Base-by-base conservation (phyloP, 1,139 yeast genomes). In the Scheffersomyces stambukii region DNA sequence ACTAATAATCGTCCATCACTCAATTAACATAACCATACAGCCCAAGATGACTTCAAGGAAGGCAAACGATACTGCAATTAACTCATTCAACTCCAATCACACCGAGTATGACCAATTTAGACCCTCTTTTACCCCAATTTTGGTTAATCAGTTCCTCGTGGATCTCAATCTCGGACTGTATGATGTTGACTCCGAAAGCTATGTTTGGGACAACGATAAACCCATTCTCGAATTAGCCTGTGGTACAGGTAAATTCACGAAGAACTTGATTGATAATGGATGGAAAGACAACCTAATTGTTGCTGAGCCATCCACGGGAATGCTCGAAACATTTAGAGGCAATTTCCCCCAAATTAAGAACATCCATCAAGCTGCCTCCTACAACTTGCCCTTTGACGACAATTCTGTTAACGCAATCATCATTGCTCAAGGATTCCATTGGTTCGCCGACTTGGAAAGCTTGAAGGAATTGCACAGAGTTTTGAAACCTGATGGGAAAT, bases 211-310 rank as follows among this genome's bases (percentile, higher is more conserved):
- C 11, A 54, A 51, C 12, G 39, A 49, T 8, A 63, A 58, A 30
- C 41, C 32, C 8, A 52, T 77, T 9, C 50, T 77, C 17, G 85
- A 78, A 36, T 46, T 78, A 17, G 85, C 81, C 1, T 70, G 75
- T 10, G 85, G 85, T 0, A 78, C 84, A 0, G 84, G 84, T 4
- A 77, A 77, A 41, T 78, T 77, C 56, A 78, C 85, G 6, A 53
- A 51, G 20, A 56, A 66, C 25, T 54, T 78, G 19, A 57, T 60
- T 2, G 47, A 52, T 19, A 48, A 54, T 28, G 77, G 77, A 2
- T 69, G 69, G 61, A 33, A 33, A 1, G 47, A 46, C 6, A 44
- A 41, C 7, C 45, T 75, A 30, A 45, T 54, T 2, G 71, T 73
- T 1, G 75, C 74, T 5, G 85, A 78, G 36, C 82, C 84, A 2